A percentile compares a stretch with the other conserved stretches of the same genome.
phyloP scores from a whole-genome alignment of 1,139 yeast genomes.

The Debaryomycetaceae sp. region DNA sequence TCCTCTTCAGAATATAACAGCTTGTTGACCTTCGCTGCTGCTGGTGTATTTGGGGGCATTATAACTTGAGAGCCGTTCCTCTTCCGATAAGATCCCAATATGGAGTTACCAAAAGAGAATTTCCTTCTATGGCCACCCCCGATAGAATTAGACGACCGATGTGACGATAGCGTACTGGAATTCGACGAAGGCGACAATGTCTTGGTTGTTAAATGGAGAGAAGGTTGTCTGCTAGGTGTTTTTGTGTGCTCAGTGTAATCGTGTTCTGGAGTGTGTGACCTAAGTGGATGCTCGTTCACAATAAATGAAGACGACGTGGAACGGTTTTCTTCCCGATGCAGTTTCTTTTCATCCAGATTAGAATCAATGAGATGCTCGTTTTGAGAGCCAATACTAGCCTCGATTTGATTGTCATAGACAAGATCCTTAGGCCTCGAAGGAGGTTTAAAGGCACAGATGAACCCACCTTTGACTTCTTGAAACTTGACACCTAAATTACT shows the following conservation, averaged over 20 bases:
- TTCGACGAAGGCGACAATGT: slow-evolving; percentile 20
- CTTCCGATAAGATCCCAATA: slow-evolving; percentile 43
- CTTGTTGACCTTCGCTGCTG: slow-evolving; percentile 40
- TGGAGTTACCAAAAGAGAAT: slow-evolving; percentile 58
- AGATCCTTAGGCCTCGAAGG: slow-evolving; percentile 22
- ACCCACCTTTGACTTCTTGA: slow-evolving; percentile 93
- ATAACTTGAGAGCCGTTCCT: slow-evolving; percentile 44
- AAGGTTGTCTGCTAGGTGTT: slow-evolving; percentile 40
- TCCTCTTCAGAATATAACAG: slow-evolving; percentile 39
- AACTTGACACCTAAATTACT: slow-evolving; percentile 75
- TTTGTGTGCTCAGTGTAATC: slow-evolving; percentile 12
- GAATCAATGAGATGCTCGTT: slow-evolving; percentile 26
- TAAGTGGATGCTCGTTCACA: slow-evolving; percentile 12
- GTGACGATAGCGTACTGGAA: slow-evolving; percentile 14
- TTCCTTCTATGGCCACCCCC: slow-evolving; percentile 51
- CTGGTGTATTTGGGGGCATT: slow-evolving; percentile 51
- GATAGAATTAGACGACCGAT: slow-evolving; percentile 19
- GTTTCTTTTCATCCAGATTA: slow-evolving; percentile 31
- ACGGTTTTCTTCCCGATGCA: slow-evolving; percentile 45
- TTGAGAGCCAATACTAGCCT: slow-evolving; percentile 13
- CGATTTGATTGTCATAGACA: slow-evolving; percentile 5
- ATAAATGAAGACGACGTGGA: slow-evolving; percentile 34
- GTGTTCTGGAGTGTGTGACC: slow-evolving; percentile 27
- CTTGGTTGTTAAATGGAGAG: slow-evolving; percentile 31
- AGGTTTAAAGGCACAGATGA: slow-evolving; percentile 74